Conservation (phyloP, 805 yeast species). For the Saturnispora sekii region DNA sequence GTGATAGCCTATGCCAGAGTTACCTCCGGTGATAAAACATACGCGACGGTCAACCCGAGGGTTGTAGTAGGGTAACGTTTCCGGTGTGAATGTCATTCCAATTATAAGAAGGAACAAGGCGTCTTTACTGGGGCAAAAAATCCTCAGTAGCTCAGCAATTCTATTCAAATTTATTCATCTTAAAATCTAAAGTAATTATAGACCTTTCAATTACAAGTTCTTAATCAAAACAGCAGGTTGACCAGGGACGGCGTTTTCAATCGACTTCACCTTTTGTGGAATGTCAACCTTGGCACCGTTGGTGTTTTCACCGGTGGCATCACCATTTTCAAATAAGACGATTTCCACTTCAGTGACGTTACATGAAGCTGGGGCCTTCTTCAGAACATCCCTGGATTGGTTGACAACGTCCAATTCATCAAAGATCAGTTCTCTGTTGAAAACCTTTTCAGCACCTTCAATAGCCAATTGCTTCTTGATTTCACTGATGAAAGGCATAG, state of each 20-base stretch:
- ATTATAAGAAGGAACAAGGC: background rate
- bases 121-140: no score
- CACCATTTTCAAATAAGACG: conserved; percentile 55
- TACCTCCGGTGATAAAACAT: conserved; percentile 74
- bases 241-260: conserved; percentile 87
- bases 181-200: background rate
- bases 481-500: conserved; percentile 91
- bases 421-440: conserved; percentile 82
- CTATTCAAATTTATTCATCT: no score
- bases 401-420: conserved; percentile 63
- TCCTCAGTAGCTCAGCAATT: no score
- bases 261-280: conserved; percentile 51
- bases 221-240: conserved; percentile 76
- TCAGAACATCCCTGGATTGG: conserved; percentile 43
- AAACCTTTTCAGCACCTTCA: conserved; percentile 68
- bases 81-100: conserved; percentile 29
- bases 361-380: conserved; percentile 54
- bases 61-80: conserved; percentile 49
- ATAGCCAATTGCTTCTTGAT: conserved; percentile 69
- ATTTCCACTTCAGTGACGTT: conserved; percentile 49
- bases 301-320: conserved; percentile 52
- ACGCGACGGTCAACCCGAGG: conserved; percentile 48
- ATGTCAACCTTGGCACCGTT: conserved; percentile 65
- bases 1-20: conserved; percentile 71
- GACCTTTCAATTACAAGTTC: conserved; percentile 36